Percentiles rank a stretch among this genome's conserved stretches.
Conservation (phyloP, 2,329 filamentous ascomycete genomes). For the Colletotrichum trifolii region DNA sequence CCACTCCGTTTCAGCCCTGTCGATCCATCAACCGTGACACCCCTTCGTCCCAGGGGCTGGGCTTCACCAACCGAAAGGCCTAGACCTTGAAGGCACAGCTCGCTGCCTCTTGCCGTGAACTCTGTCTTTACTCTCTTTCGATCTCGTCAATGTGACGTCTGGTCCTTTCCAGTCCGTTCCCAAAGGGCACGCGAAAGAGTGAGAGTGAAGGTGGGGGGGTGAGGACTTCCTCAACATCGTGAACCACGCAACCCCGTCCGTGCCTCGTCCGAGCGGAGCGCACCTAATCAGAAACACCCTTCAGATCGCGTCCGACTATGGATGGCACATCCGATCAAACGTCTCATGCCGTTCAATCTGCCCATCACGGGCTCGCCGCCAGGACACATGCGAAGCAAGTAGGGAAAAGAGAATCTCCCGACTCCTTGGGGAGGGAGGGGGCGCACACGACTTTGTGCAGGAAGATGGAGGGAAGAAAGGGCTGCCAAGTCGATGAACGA, state of each 20-base stretch:
- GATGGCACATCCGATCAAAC: conserved; percentile 35
- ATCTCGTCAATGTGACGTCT: too few species aligned
- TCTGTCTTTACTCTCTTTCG: too few species aligned
- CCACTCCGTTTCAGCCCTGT: conserved; percentile 33
- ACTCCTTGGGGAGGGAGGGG: too few species aligned
- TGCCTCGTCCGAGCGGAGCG: conserved; percentile 28
- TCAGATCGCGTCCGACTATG: conserved; percentile 17
- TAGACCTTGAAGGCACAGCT: neutral
- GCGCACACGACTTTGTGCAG: neutral
- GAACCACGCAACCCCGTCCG: conserved; percentile 18
- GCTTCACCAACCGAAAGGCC: neutral
- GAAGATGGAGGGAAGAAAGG: neutral
- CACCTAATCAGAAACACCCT: conserved; percentile 23
- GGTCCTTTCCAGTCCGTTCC: too few species aligned
- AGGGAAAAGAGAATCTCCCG: neutral
- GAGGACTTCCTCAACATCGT: neutral
- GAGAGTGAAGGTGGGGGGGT: neutral
- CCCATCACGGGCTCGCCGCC: too few species aligned
- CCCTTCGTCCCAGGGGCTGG: neutral
- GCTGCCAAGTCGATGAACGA: too few species aligned
- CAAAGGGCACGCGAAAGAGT: too few species aligned
- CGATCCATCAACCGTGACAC: conserved; percentile 6
- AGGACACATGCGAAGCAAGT: too few species aligned
- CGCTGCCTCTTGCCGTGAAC: too few species aligned
- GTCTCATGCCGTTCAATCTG: conserved; percentile 16